A percentile compares a stretch with the other conserved stretches of the same genome.
These are phyloP conservation scores for Croton setiger DNA, from an alignment of 441 rosid species.

Conservation along the genomic window DNA sequence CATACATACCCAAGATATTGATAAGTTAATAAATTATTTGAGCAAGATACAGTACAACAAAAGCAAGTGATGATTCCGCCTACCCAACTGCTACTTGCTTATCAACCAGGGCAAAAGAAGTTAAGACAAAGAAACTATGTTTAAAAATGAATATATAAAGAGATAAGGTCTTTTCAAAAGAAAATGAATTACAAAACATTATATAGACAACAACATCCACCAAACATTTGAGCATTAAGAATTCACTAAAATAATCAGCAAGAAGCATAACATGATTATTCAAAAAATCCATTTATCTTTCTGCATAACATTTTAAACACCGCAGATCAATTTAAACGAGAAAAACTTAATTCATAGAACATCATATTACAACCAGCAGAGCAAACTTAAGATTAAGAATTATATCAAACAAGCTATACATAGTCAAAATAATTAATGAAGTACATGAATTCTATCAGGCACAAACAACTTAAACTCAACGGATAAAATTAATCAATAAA, in stretches of 20 bases:
- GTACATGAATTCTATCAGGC: background rate
- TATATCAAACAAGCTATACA: background rate
- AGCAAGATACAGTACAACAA: background rate
- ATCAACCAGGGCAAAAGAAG: background rate
- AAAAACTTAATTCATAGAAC: background rate
- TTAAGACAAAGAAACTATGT: background rate
- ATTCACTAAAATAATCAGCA: background rate
- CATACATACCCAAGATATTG: conserved; percentile 11
- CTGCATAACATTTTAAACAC: background rate
- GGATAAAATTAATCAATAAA: background rate
- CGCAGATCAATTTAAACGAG: no score
- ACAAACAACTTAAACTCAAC: background rate
- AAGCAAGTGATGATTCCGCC: background rate
- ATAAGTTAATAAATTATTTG: background rate
- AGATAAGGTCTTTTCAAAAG: background rate
- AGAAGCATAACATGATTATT: background rate
- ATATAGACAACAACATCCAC: background rate
- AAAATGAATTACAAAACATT: background rate
- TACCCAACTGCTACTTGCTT: background rate
- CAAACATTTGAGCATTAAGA: background rate
- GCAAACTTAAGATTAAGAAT: background rate
- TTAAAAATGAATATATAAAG: no score
- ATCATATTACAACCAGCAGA: no score
- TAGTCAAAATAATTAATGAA: background rate
- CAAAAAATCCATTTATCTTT: background rate